Base-by-base conservation (phyloP, 2,329 filamentous ascomycete genomes). In the Fusarium equiseti region DNA sequence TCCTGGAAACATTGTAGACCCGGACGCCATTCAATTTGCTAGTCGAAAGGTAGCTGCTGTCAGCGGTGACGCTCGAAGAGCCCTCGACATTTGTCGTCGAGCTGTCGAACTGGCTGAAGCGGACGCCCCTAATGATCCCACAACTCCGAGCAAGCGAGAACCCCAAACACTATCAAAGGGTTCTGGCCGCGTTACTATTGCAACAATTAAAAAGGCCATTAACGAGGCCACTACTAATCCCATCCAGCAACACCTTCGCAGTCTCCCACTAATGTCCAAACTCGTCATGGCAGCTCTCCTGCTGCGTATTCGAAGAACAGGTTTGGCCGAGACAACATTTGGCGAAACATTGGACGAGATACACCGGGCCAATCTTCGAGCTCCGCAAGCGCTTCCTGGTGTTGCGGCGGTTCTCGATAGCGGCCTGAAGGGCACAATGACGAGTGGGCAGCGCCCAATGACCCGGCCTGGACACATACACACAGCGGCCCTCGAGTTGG, bases 41-140 rank as follows among this genome's bases (percentile, higher is more conserved):
- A 95, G 93, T 74, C 90, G 96, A 66, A 99, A 99, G 82, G 96
- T 99, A 32, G 96, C 96, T 8, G 95, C 96, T 42, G 97, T 99
- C 46, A 97, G 93, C 70, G 97, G 96, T 63, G 96, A 99, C 76
- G 96, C 96, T 20, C 88, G 96, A 60, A 90, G 96, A 70, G 96
- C 95, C 2, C 86, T 99, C 22, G 96, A 99, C 76, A 98, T 99
- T 64, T 99, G 97, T 79, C 89, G 96, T 31, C 89, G 96, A 70
- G 96, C 96, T 2, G 96, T 99, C 16, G 96, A 99, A 81, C 90
- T 99, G 27, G 96, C 95, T 31, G 96, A 99, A 80, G 87, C 91
- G 52, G 91, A 95, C 42, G 65, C 79, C 73, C 62, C 81, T 40
- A 63, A 82, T 76, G 81, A 87, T 77, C 79, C 88, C 18, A 79